Conservation (phyloP, 2,329 filamentous ascomycete species). For the Penicillium rolfsii region DNA sequence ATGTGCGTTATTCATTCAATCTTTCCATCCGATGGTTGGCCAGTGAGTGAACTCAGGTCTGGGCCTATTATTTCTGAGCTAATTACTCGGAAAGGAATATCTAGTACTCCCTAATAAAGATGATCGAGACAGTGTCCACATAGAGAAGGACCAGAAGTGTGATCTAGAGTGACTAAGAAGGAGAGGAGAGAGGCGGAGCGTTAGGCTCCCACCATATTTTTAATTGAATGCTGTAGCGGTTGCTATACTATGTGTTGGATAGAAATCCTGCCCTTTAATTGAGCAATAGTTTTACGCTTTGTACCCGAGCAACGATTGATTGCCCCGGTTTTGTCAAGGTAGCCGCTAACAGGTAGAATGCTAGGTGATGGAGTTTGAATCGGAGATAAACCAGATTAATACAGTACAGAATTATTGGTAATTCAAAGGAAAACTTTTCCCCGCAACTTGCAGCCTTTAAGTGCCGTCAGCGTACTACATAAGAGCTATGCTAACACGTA, state of each 20-base stretch:
- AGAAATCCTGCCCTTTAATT: too few species aligned
- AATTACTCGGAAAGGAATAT: not conserved
- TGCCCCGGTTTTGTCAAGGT: not conserved
- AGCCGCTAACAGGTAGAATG: too few species aligned
- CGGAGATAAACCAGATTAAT: too few species aligned
- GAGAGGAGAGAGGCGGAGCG: not conserved
- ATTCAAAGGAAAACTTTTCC: too few species aligned
- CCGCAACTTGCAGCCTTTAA: too few species aligned
- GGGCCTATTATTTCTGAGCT: not conserved
- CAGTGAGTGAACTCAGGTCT: not conserved
- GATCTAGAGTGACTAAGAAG: not conserved
- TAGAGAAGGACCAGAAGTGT: too few species aligned
- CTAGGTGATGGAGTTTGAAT: too few species aligned
- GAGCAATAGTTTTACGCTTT: not conserved
- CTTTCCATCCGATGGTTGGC: not conserved
- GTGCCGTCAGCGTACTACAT: too few species aligned
- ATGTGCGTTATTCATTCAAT: not conserved
- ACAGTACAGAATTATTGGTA: too few species aligned
- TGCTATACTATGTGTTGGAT: not conserved
- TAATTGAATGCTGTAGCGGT: not conserved
- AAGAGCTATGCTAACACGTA: not conserved
- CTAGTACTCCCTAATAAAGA: not conserved
- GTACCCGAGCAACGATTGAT: not conserved
- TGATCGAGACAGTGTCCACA: not conserved
- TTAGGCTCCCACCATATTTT: not conserved